Evolutionary conservation across 441 rosid genomes (phyloP), one percentile per base, ranked within the genome.

Genomic region (Kokia cookei): DNA sequence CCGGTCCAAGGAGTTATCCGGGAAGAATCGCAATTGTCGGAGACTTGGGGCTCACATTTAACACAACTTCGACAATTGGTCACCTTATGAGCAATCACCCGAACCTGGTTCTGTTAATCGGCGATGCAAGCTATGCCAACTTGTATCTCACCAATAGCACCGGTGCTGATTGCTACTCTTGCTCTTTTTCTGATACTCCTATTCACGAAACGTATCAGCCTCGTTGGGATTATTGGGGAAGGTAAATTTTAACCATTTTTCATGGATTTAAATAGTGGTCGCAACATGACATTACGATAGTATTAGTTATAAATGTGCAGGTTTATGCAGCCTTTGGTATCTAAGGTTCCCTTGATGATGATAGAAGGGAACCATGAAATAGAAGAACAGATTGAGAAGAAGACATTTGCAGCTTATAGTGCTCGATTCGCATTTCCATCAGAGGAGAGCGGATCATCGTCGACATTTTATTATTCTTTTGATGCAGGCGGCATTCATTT

Each of bases 201-300:
- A 84, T 84, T 17, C 85, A 80, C 29, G 91, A 89, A 77, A 88
- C 85, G 8, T 92, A 92, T 79, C 97, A 93, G 87, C 98, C 98
- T 80, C 93, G 96, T 8, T 93, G 98, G 97, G 98, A 92, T 77
- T 92, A 82, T 58, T 93, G 96, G 97, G 98, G 97, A 80, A 89
- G 98, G 98, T 89, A 8, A 71, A 15, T 55, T 51, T 51, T 24
- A 55, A 22, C 29, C 1, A 55, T 22, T 10, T 55, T 55, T 55
- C 27, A 9, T 12, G 60, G 27, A 57, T 57, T 57, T 59, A 59
- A 26, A 13, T 59, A 27, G 15, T 7, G 7, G 37, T 59, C 40
- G 15, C 37, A 27, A 5, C n/a, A 4, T 13, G 40, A 59, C 14
- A 37, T 59, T 2, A 12, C 7, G 7, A 1, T 59, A 13, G 40